Percentiles rank a stretch among this genome's conserved stretches.
Evolutionary conservation across 345 rosid species (phyloP).

Genomic region (Trapa bicornis): DNA sequence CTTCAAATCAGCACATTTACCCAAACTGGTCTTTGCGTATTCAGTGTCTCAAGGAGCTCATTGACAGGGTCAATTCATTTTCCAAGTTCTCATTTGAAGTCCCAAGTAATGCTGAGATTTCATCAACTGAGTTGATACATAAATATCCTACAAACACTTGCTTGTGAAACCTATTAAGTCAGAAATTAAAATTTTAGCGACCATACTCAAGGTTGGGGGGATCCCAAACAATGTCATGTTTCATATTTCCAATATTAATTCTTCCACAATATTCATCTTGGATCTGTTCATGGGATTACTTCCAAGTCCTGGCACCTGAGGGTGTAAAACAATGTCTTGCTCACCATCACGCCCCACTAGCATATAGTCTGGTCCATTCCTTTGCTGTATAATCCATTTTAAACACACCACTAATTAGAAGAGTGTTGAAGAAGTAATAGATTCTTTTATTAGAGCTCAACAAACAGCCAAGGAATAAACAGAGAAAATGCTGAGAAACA

Average conservation of each 20-base stretch:
- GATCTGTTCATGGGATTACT: not conserved
- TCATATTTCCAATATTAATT: not conserved
- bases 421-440: not conserved
- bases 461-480: not conserved
- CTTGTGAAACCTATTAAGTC: not conserved
- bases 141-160: not conserved
- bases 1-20: too few relatives aligned
- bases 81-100: too few relatives aligned
- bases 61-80: too few relatives aligned
- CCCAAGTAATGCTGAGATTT: too few relatives aligned
- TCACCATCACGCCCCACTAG: conserved; percentile 58
- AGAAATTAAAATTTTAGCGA: not conserved
- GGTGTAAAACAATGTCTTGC: not conserved
- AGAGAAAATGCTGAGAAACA: not conserved
- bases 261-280: not conserved
- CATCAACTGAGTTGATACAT: not conserved
- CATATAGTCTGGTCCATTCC: conserved; percentile 95
- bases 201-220: not conserved
- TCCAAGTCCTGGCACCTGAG: not conserved
- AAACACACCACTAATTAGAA: not conserved
- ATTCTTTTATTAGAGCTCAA: not conserved
- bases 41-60: too few relatives aligned
- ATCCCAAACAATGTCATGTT: not conserved
- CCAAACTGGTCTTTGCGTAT: too few relatives aligned
- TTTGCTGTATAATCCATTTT: conserved; percentile 46